phyloP scores from a whole-genome alignment of 2,329 filamentous ascomycete species.

The Aschersonia sp. region DNA sequence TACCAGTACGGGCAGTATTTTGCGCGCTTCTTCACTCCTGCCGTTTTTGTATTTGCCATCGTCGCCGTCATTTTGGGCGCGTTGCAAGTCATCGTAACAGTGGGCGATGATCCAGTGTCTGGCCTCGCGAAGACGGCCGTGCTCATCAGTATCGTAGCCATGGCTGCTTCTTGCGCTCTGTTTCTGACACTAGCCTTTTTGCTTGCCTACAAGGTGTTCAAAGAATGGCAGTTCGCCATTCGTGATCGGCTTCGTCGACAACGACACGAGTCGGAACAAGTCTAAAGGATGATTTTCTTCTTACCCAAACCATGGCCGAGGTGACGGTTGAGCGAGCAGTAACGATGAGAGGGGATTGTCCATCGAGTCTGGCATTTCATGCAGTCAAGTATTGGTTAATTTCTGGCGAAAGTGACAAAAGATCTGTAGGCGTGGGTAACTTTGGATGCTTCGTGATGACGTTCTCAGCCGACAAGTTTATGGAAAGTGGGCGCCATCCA shows the following conservation, averaged over 20 bases:
- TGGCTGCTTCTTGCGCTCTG: neutral
- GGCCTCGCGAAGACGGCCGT: neutral
- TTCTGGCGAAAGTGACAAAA: neutral
- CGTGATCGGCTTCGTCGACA: neutral
- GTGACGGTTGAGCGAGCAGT: too few relatives aligned
- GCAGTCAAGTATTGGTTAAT: too few relatives aligned
- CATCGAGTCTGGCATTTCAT: too few relatives aligned
- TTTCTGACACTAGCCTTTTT: neutral
- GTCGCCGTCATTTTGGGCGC: slow-evolving; percentile 9
- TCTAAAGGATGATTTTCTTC: neutral
- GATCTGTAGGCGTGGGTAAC: neutral
- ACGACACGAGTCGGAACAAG: neutral
- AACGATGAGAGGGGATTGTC: too few relatives aligned
- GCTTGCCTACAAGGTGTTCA: neutral
- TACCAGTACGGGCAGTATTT: slow-evolving; percentile 11
- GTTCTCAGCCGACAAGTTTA: neutral
- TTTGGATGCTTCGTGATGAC: neutral
- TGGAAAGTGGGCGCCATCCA: neutral
- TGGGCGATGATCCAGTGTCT: neutral
- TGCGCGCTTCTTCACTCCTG: slow-evolving; percentile 9
- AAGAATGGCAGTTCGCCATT: neutral
- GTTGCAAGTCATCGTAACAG: slow-evolving; percentile 4
- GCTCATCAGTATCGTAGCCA: neutral
- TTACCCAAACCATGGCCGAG: neutral
- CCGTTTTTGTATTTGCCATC: slow-evolving; percentile 11